phyloP scores from a whole-genome alignment of 192 early-diverging fungal genomes.

The Podila minutissima region DNA sequence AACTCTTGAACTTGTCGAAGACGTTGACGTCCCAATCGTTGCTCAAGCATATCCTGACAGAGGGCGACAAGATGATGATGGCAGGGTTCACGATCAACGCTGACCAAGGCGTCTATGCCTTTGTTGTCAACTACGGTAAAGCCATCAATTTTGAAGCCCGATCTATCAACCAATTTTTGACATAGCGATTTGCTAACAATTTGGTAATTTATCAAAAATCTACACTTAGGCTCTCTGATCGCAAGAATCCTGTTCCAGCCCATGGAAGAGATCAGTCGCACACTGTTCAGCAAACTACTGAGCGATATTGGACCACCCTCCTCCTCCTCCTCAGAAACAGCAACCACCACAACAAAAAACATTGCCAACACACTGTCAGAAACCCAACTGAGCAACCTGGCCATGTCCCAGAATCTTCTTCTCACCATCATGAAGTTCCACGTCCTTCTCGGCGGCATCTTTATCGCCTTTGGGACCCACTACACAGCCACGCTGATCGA shows the following conservation, averaged over 20 bases:
- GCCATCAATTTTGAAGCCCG: too few relatives aligned
- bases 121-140: slow-evolving; percentile 87
- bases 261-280: slow-evolving; percentile 90
- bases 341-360: not conserved
- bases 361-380: not conserved
- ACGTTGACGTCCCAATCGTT: slow-evolving; percentile 87
- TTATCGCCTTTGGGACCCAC: slow-evolving; percentile 87
- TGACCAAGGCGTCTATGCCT: slow-evolving; percentile 84
- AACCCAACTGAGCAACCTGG: slow-evolving; percentile 20
- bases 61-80: slow-evolving; percentile 97
- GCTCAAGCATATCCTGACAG: slow-evolving; percentile 94
- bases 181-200: not conserved
- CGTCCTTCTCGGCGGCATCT: slow-evolving; percentile 75
- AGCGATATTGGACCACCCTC: slow-evolving; percentile 20
- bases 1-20: slow-evolving; percentile 71
- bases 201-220: not conserved
- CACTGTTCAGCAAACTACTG: slow-evolving; percentile 82
- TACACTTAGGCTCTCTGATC: slow-evolving; percentile 78
- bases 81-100: slow-evolving; percentile 59
- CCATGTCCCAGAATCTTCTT: slow-evolving; percentile 49
- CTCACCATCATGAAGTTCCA: slow-evolving; percentile 68
- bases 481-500: slow-evolving; percentile 77
- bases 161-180: too few relatives aligned
- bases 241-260: slow-evolving; percentile 93
- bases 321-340: not conserved